Base-by-base conservation (phyloP, 768 basidiomycete species). In the Tephrocybe sp. region DNA sequence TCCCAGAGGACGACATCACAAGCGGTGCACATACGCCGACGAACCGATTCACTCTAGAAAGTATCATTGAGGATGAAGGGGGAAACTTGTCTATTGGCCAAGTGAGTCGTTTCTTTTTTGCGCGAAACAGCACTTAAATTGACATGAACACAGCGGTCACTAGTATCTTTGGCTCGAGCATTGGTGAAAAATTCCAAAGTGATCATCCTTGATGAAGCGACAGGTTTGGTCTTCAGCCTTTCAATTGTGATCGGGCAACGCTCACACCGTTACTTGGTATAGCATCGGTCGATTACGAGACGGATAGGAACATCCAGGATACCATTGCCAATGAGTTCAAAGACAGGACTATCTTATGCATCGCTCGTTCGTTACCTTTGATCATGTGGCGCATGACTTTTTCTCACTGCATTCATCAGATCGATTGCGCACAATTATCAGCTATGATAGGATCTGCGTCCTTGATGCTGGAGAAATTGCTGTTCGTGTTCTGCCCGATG, bases 231-330 rank as follows among this genome's bases (percentile, higher is more conserved):
- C 18, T 45, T 39, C 21, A 36, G 8, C 15, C 39, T 39, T 41
- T 36, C 5, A 24, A n/a, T 49, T 38, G 32, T 21, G 40, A 4
- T 53, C 15, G 1, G 46, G 23, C 24, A 36, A 4, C 37, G 26
- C 32, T 44, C 53, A 47, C 37, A 7, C 17, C 51, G 7, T n/a
- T 24, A 25, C 50, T 26, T 43, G n/a, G n/a, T n/a, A 33, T 44
- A 80, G 90, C 90, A n/a, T 89, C 88, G 10, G 90, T 93, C 24
- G 91, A 93, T 59, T 88, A 86, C 58, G 91, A 90, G 68, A 95
- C 92, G 0, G 94, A 97, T 70, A 73, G 84, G 51, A 90, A 90
- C 65, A 93, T 98, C 53, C 94, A 97, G 64, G 80, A 88, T 56
- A 96, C 94, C 4, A 96, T 98, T 55, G 79, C 90, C 1, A 74